Conservation (phyloP, 345 rosid genomes). For the Linum lewisii region DNA sequence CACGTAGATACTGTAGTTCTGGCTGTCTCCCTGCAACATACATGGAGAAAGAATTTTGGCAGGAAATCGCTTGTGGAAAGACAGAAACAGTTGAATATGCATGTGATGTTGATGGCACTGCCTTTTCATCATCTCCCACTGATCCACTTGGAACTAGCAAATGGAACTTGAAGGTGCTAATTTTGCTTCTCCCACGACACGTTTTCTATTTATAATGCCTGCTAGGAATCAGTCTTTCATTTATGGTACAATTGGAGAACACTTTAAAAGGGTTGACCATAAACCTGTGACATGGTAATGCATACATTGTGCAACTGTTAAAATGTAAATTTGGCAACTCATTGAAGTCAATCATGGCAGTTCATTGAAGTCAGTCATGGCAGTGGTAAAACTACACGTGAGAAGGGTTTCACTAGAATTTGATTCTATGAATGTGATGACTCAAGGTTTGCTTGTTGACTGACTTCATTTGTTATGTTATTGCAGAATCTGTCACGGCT, state of each 20-base stretch:
- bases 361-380: too few relatives aligned
- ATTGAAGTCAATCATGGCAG: too few relatives aligned
- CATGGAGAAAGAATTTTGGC: constrained; percentile 99
- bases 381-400: too few relatives aligned
- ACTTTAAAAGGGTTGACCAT: not conserved
- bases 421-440: too few relatives aligned
- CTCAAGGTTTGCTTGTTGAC: not conserved
- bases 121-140: constrained; percentile 80
- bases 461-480: constrained; percentile 5
- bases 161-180: constrained; percentile 90
- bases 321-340: not conserved
- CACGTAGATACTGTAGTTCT: constrained; percentile 86
- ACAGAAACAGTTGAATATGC: constrained; percentile 98
- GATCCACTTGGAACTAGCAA: constrained; percentile 97
- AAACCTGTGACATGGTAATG: not conserved
- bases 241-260: not conserved
- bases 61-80: constrained; percentile 92
- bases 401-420: too few relatives aligned
- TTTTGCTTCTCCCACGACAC: constrained; percentile 9
- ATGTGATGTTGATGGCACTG: constrained; percentile 99
- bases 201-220: not conserved
- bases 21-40: constrained; percentile 80
- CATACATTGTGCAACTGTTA: not conserved
- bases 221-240: not conserved
- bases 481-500: constrained; percentile 78